phyloP scores from a whole-genome alignment of 2,329 filamentous ascomycete genomes.

The Aspergillus brasiliensis region DNA sequence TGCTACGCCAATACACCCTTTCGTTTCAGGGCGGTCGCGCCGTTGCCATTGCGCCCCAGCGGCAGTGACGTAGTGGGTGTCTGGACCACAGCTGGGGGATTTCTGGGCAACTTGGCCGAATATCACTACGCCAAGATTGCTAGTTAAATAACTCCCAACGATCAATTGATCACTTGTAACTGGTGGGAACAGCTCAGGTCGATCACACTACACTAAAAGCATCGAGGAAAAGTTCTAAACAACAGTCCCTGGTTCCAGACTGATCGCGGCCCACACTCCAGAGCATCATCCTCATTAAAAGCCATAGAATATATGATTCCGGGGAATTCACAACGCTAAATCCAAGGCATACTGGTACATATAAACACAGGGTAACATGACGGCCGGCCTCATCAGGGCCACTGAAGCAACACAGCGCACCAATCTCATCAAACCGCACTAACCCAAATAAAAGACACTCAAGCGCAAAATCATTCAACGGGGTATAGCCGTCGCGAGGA shows the following conservation, averaged over 20 bases:
- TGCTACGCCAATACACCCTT: too few relatives aligned
- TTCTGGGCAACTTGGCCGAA: not conserved
- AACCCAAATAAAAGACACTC: slow-evolving; percentile 3
- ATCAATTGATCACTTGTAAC: not conserved
- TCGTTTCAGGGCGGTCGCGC: not conserved
- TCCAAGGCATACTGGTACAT: slow-evolving; percentile 16
- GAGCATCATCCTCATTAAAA: slow-evolving; percentile 15
- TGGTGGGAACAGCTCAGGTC: not conserved
- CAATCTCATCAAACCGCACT: slow-evolving; percentile 11
- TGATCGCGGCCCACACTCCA: not conserved
- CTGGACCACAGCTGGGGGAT: not conserved
- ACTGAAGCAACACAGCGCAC: slow-evolving; percentile 1
- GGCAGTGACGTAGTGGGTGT: slow-evolving; percentile 3
- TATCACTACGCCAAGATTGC: not conserved
- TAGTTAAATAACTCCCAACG: not conserved
- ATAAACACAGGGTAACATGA: slow-evolving; percentile 11
- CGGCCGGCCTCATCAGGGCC: slow-evolving; percentile 3
- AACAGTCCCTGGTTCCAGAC: not conserved
- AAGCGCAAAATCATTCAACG: slow-evolving; percentile 19
- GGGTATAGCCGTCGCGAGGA: slow-evolving; percentile 23
- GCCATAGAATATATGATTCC: slow-evolving; percentile 2
- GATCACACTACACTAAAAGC: too few relatives aligned
- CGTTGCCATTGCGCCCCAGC: not conserved
- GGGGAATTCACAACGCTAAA: slow-evolving; percentile 15
- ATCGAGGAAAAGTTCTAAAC: not conserved